These are phyloP conservation scores for Collybia sp. DNA, from an alignment of 768 basidiomycete species.

Conservation along the genomic window DNA sequence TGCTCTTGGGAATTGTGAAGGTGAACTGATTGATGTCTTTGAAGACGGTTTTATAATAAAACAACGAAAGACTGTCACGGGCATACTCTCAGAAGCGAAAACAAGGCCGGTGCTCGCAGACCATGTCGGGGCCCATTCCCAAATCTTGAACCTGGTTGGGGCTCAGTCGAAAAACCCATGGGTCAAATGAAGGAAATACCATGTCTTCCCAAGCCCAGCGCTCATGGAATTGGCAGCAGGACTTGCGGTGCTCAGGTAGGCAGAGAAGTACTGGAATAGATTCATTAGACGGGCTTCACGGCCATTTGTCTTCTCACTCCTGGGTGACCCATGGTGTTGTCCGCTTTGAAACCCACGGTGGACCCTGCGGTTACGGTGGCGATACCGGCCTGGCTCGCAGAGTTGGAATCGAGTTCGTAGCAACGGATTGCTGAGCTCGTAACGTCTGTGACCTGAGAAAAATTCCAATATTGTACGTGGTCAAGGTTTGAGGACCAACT, in stretches of 20 bases:
- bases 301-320: slow-evolving; percentile 24
- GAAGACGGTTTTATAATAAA: neutral
- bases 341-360: slow-evolving; percentile 35
- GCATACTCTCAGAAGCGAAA: slow-evolving; percentile 24
- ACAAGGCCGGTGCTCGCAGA: slow-evolving; percentile 22
- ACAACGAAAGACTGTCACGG: neutral
- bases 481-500: slow-evolving; percentile 1
- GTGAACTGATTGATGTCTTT: slow-evolving; percentile 25
- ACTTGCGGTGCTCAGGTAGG: slow-evolving; percentile 24
- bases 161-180: slow-evolving; percentile 17
- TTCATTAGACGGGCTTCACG: neutral
- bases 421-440: slow-evolving; percentile 29
- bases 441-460: slow-evolving; percentile 26
- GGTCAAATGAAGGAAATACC: slow-evolving; percentile 19
- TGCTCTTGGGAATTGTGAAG: slow-evolving; percentile 27
- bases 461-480: neutral
- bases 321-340: slow-evolving; percentile 36
- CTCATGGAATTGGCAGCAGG: slow-evolving; percentile 28
- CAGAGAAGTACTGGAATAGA: slow-evolving; percentile 22
- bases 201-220: slow-evolving; percentile 38
- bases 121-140: slow-evolving; percentile 30
- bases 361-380: slow-evolving; percentile 32
- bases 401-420: slow-evolving; percentile 25
- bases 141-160: slow-evolving; percentile 18
- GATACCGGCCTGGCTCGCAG: slow-evolving; percentile 20